Conservation (phyloP, 2,329 filamentous ascomycete genomes). For the Colletotrichum theobromicola region DNA sequence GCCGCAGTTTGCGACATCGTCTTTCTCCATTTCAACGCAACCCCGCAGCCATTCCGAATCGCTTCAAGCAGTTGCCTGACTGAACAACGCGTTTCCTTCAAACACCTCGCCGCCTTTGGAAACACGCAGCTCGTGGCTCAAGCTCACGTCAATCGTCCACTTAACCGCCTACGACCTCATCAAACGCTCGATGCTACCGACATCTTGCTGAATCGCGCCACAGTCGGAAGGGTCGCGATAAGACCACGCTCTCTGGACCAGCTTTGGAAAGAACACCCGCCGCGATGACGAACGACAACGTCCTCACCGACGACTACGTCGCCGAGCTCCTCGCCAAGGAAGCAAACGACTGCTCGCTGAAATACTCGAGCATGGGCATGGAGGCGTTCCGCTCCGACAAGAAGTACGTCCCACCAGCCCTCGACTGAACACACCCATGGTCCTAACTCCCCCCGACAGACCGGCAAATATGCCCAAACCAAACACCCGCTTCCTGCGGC, state of each 20-base stretch:
- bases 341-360: slow-evolving; percentile 74
- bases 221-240: not conserved
- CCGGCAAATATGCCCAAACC: slow-evolving; percentile 78
- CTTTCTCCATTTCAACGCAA: not conserved
- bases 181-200: not conserved
- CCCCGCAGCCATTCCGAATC: not conserved
- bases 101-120: not conserved
- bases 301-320: slow-evolving; percentile 78
- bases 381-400: slow-evolving; percentile 62
- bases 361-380: slow-evolving; percentile 77
- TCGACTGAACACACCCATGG: not conserved
- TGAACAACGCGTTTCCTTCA: not conserved
- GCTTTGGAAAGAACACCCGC: not conserved
- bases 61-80: not conserved
- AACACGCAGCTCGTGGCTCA: not conserved
- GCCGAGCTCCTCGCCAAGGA: slow-evolving; percentile 81
- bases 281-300: slow-evolving; percentile 50
- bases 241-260: not conserved
- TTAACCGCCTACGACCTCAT: not conserved
- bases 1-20: slow-evolving; percentile 6
- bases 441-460: slow-evolving; percentile 42
- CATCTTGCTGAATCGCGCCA: not conserved
- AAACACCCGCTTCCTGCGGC: slow-evolving; percentile 87
- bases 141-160: not conserved
- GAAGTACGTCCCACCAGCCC: slow-evolving; percentile 43